Conservation (phyloP, 2,329 filamentous ascomycete genomes). For the Hypoxylon sp. region DNA sequence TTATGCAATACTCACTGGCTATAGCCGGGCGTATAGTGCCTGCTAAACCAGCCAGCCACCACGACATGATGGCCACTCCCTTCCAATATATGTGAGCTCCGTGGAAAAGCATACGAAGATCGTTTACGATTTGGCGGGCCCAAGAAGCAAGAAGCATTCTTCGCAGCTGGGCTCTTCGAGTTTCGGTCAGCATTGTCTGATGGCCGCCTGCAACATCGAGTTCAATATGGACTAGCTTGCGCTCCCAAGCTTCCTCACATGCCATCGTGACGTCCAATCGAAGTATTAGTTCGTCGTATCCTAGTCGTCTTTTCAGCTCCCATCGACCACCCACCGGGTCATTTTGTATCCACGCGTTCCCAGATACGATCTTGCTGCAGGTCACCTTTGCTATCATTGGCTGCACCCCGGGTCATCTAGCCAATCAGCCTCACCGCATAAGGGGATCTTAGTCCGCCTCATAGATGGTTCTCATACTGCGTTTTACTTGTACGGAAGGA, state of each 20-base stretch:
- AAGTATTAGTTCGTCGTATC: constrained; percentile 40
- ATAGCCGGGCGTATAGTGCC: not conserved
- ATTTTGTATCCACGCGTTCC: constrained; percentile 39
- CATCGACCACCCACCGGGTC: constrained; percentile 27
- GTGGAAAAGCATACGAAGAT: not conserved
- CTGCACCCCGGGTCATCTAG: constrained; percentile 19
- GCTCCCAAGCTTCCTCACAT: constrained; percentile 14
- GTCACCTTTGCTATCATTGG: constrained; percentile 41
- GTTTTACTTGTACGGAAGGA: constrained; percentile 7
- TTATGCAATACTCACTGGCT: too few relatives aligned
- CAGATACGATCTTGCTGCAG: constrained; percentile 37
- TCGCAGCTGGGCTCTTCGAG: not conserved
- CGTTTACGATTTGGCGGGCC: constrained; percentile 1
- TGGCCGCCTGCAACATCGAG: constrained; percentile 16
- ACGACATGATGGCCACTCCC: constrained; percentile 8
- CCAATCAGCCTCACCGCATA: constrained; percentile 35
- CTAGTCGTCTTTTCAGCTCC: constrained; percentile 41
- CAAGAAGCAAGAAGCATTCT: not conserved
- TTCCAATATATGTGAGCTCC: constrained; percentile 1
- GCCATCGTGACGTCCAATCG: constrained; percentile 36
- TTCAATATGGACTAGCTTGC: constrained; percentile 7
- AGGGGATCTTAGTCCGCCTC: constrained; percentile 37
- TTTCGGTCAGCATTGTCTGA: constrained; percentile 12
- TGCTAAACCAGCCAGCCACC: not conserved
- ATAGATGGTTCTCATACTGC: constrained; percentile 31